phyloP scores from a whole-genome alignment of 345 rosid species.

The Brassica nigra region DNA sequence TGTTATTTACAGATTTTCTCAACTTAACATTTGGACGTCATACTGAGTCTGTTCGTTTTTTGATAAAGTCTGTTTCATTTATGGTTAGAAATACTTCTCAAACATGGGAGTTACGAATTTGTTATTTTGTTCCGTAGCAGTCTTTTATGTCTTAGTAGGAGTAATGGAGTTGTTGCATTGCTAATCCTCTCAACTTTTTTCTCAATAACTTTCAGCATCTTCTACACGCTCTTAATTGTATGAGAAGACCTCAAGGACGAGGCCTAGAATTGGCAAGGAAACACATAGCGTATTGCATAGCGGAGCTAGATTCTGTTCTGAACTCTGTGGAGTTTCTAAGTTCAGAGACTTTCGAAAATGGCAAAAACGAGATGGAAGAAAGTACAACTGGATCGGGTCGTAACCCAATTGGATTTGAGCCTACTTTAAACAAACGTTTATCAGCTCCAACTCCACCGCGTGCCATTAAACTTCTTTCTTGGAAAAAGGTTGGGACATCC shows the following conservation, averaged over 20 bases:
- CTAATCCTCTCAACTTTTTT: conserved; percentile 29
- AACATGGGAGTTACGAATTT: background rate
- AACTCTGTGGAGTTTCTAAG: conserved; percentile 57
- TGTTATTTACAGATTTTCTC: background rate
- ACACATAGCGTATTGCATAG: conserved; percentile 75
- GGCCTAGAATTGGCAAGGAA: conserved; percentile 91
- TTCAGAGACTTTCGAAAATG: conserved; percentile 43
- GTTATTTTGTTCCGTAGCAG: background rate
- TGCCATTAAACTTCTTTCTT: conserved; percentile 79
- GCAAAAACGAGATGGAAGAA: conserved; percentile 50
- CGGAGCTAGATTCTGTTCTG: conserved; percentile 70
- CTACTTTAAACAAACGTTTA: conserved; percentile 75
- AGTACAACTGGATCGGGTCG: conserved; percentile 88
- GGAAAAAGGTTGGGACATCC: conserved; percentile 66
- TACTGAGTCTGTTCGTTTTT: conserved; percentile 9
- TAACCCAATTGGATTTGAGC: conserved; percentile 86
- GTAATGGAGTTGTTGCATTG: conserved; percentile 13
- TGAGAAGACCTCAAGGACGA: conserved; percentile 96
- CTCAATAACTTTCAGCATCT: conserved; percentile 69
- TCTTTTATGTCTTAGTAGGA: background rate
- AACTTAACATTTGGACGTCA: conserved; percentile 18
- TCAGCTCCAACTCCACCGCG: conserved; percentile 98
- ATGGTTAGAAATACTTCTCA: background rate
- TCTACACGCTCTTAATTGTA: conserved; percentile 75
- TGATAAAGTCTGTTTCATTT: background rate